Conservation (phyloP, 2,329 filamentous ascomycete species). For the Cytospora schulzeri region DNA sequence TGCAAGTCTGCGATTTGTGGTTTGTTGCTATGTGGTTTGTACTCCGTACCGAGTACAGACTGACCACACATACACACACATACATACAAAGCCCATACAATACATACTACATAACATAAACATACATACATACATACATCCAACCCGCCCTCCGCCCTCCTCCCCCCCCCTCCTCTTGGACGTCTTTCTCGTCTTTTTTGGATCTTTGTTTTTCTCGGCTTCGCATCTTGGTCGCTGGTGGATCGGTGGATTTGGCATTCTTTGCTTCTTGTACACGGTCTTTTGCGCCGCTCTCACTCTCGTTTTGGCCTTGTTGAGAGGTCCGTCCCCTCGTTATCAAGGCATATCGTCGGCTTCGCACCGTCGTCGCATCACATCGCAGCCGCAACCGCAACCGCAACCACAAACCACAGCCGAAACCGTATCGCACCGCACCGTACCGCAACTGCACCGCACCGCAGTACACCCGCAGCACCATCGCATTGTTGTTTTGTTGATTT, state of each 20-base stretch:
- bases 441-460: constrained; percentile 2
- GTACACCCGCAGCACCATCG: constrained; percentile 11
- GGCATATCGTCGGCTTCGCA: constrained; percentile 22
- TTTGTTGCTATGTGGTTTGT: background rate
- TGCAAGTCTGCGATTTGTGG: background rate
- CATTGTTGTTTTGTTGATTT: constrained; percentile 18
- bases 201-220: constrained; percentile 18
- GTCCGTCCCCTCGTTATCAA: constrained; percentile 22
- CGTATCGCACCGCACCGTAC: constrained; percentile 3
- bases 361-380: constrained; percentile 18
- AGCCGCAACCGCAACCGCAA: constrained; percentile 5
- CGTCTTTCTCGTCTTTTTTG: constrained; percentile 13
- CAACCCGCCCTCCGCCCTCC: constrained; percentile 3
- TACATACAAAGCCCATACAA: background rate
- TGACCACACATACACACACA: background rate
- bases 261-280: constrained; percentile 26
- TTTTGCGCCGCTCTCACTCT: constrained; percentile 15
- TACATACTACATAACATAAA: background rate
- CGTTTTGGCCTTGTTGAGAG: constrained; percentile 11
- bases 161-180: no score
- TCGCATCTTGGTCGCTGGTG: constrained; percentile 12
- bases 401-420: constrained; percentile 12
- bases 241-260: constrained; percentile 4
- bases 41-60: background rate
- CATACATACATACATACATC: background rate